Conservation (phyloP, 495 filamentous ascomycete genomes). For the Aspergillus sparsus region DNA sequence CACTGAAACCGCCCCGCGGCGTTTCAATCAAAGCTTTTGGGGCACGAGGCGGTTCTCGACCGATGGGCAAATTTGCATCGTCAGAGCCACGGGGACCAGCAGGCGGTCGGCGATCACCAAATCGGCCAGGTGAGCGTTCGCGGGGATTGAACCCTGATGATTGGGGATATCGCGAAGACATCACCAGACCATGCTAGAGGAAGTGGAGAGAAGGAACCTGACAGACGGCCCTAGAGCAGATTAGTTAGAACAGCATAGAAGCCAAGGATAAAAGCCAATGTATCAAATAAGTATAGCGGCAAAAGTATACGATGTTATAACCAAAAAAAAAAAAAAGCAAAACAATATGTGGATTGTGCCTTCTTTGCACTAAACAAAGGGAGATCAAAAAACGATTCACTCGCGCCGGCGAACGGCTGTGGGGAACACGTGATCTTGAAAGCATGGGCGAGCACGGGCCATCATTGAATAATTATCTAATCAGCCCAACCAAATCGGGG, state of each 20-base stretch:
- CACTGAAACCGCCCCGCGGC: constrained; percentile 54
- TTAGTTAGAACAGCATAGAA: constrained; percentile 17
- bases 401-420: constrained; percentile 15
- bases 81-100: constrained; percentile 43
- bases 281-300: too few species aligned
- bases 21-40: constrained; percentile 70
- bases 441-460: constrained; percentile 27
- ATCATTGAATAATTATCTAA: constrained; percentile 24
- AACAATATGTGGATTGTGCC: background rate
- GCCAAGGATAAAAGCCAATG: constrained; percentile 5
- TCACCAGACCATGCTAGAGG: constrained; percentile 50
- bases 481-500: constrained; percentile 16
- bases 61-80: constrained; percentile 40
- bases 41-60: constrained; percentile 64
- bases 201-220: constrained; percentile 21
- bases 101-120: constrained; percentile 48
- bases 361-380: constrained; percentile 5
- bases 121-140: constrained; percentile 50
- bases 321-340: background rate
- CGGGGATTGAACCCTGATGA: constrained; percentile 53
- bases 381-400: constrained; percentile 4
- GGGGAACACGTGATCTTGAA: constrained; percentile 32
- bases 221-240: constrained; percentile 25
- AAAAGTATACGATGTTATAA: background rate
- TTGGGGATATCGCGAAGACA: constrained; percentile 50